Conservation (phyloP, 2,329 filamentous ascomycete species). For the Trichoderma asperellum region DNA sequence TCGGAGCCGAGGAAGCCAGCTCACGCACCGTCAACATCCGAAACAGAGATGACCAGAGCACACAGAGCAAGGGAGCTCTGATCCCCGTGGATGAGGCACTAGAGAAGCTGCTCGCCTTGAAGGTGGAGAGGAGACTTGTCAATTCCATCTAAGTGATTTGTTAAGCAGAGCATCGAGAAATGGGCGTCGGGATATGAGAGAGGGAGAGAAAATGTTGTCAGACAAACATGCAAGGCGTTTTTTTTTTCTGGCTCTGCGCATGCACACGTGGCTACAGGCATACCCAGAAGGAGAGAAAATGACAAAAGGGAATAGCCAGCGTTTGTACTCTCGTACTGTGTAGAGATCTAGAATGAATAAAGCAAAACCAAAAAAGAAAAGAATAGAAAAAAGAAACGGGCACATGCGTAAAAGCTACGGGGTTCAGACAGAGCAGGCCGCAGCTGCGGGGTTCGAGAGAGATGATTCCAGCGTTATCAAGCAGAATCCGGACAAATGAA, state of each 20-base stretch:
- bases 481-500: conserved; percentile 12
- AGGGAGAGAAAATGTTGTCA: conserved; percentile 1
- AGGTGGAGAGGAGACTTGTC: conserved; percentile 49
- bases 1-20: conserved; percentile 64
- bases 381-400: not conserved
- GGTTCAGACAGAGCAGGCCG: not conserved
- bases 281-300: not conserved
- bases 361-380: not conserved
- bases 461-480: not conserved
- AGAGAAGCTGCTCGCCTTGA: conserved; percentile 57
- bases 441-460: conserved; percentile 1
- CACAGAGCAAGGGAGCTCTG: conserved; percentile 64
- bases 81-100: conserved; percentile 61
- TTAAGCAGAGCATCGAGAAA: not conserved
- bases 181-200: not conserved
- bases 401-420: not conserved
- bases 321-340: not conserved
- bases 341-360: conserved; percentile 9
- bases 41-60: conserved; percentile 65
- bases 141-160: conserved; percentile 41
- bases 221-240: conserved; percentile 6
- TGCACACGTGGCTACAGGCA: conserved; percentile 21
- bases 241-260: conserved; percentile 3
- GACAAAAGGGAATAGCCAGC: not conserved
- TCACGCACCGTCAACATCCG: conserved; percentile 65